Evolutionary conservation across 2,329 filamentous ascomycete genomes (phyloP).

Genomic region (Fusarium sublunatum): DNA sequence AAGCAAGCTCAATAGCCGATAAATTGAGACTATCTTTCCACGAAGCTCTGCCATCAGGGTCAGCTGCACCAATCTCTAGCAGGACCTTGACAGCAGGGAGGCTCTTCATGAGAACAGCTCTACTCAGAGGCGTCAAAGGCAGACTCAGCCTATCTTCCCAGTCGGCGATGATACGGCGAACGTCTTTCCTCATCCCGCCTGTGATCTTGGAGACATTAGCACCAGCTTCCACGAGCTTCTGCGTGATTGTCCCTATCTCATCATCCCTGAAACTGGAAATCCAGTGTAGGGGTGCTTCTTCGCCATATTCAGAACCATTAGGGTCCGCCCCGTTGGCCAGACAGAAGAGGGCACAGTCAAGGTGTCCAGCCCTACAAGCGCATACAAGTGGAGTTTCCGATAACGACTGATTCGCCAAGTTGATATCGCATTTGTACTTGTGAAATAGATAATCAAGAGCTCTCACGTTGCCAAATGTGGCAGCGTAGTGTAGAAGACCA

Average conservation of each 20-base stretch:
- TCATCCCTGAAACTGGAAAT: neutral
- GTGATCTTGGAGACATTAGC: conserved; percentile 2
- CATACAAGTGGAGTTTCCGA: conserved; percentile 7
- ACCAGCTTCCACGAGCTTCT: conserved; percentile 1
- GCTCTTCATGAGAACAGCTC: neutral
- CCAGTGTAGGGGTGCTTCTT: conserved; percentile 8
- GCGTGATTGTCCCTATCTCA: neutral
- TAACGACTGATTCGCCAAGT: conserved; percentile 2
- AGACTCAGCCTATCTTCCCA: conserved; percentile 5
- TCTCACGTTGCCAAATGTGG: neutral
- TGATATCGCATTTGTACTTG: conserved; percentile 6
- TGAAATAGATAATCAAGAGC: neutral
- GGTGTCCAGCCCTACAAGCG: conserved; percentile 3
- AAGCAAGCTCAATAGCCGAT: conserved; percentile 3
- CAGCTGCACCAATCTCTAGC: neutral
- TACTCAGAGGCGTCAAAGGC: neutral
- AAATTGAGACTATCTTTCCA: neutral
- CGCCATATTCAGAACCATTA: neutral
- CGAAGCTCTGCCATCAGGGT: neutral
- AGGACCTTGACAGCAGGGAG: neutral
- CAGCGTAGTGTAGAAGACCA: conserved; percentile 4
- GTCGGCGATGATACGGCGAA: conserved; percentile 1
- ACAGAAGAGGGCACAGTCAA: neutral
- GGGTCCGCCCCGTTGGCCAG: conserved; percentile 3
- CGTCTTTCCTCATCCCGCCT: neutral